Evolutionary conservation across 352 stramenopile genomes (phyloP).

Genomic region (Phytophthora uliginosa): DNA sequence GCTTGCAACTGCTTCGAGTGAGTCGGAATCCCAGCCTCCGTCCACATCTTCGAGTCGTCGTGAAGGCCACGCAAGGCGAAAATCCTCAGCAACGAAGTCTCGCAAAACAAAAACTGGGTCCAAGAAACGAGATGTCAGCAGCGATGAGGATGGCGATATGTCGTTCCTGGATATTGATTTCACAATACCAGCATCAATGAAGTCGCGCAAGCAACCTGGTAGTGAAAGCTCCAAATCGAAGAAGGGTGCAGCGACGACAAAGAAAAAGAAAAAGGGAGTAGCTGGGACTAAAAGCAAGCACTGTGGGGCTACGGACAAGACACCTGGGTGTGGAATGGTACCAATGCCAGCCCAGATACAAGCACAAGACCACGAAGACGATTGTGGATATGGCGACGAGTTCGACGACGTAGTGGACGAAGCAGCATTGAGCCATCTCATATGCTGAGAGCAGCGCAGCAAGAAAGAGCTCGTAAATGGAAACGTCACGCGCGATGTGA

Average conservation of each 20-base stretch:
- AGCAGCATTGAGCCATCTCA: constrained; percentile 55
- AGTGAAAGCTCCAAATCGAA: constrained; percentile 27
- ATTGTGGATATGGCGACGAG: constrained; percentile 81
- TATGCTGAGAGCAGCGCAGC: constrained; percentile 44
- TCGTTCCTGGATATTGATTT: constrained; percentile 62
- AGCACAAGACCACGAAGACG: constrained; percentile 43
- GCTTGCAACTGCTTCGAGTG: constrained; percentile 27
- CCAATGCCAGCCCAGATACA: background rate
- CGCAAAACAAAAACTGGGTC: constrained; percentile 8
- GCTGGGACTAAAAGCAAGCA: constrained; percentile 7
- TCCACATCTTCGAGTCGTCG: constrained; percentile 16
- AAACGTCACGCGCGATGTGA: constrained; percentile 6
- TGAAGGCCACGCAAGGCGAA: constrained; percentile 10
- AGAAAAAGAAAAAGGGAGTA: constrained; percentile 13
- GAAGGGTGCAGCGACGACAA: constrained; percentile 16
- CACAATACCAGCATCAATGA: constrained; percentile 50
- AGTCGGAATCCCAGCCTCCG: constrained; percentile 19
- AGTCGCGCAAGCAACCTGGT: constrained; percentile 17
- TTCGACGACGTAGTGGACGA: constrained; percentile 89
- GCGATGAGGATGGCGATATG: constrained; percentile 50
- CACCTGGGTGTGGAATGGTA: background rate
- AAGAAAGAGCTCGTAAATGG: constrained; percentile 14
- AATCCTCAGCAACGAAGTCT: constrained; percentile 13
- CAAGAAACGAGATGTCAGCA: constrained; percentile 16
- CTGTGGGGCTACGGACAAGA: background rate